Percentiles rank a stretch among this genome's conserved stretches.
These are phyloP conservation scores for Diphasiastrum complanatum DNA, from an alignment of 83 land plant genomes.

Conservation along the genomic window DNA sequence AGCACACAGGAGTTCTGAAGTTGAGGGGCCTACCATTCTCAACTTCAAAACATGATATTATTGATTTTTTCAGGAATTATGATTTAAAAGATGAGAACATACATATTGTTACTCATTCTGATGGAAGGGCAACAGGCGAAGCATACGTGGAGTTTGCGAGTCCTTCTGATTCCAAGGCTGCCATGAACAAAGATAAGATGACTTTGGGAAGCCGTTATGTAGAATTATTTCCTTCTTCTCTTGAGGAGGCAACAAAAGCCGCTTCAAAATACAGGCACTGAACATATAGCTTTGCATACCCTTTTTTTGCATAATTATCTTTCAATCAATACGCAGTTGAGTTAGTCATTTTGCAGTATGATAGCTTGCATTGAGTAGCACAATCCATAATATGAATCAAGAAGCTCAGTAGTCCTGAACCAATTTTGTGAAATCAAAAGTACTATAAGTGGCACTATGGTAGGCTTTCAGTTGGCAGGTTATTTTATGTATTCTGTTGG, in stretches of 20 bases:
- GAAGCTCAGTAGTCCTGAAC: no score
- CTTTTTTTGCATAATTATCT: no score
- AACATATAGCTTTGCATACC: no score
- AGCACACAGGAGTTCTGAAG: slow-evolving; percentile 64
- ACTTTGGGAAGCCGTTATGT: slow-evolving; percentile 79
- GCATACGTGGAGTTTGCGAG: slow-evolving; percentile 64
- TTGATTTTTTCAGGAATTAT: slow-evolving; percentile 66
- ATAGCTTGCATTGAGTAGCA: no score
- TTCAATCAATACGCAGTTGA: no score
- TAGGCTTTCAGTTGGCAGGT: no score
- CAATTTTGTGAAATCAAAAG: no score
- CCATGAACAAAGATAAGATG: slow-evolving; percentile 82
- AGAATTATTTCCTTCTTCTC: slow-evolving; percentile 65
- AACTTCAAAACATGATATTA: slow-evolving; percentile 50
- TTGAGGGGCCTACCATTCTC: slow-evolving; percentile 78
- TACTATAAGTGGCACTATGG: no score
- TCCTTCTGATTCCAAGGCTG: slow-evolving; percentile 52
- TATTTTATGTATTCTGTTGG: no score
- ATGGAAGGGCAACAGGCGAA: slow-evolving; percentile 72
- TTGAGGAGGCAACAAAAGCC: slow-evolving; percentile 53
- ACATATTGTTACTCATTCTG: slow-evolving; percentile 53
- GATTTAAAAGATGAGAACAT: slow-evolving; percentile 49
- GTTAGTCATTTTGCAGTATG: no score
- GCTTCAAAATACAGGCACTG: slow-evolving; percentile 30
- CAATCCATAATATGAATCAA: no score